These are phyloP conservation scores for Clausena lansium DNA, from an alignment of 345 rosid species.

Conservation along the genomic window DNA sequence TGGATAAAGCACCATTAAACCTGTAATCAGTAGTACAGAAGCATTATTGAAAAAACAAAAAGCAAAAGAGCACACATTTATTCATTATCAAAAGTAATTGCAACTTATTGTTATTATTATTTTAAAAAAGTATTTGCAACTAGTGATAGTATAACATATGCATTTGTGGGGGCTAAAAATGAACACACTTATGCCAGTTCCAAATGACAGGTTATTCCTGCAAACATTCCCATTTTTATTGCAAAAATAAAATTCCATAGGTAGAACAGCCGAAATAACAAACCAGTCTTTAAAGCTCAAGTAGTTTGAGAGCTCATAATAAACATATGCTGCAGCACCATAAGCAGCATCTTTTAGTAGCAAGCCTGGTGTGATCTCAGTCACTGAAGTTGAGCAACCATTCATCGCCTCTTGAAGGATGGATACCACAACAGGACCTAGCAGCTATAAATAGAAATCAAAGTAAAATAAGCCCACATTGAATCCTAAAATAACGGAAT, in stretches of 20 bases:
- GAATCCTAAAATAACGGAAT: conserved; percentile 2
- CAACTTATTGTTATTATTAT: not conserved
- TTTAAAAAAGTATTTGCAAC: not conserved
- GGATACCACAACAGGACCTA: conserved; percentile 90
- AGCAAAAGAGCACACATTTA: not conserved
- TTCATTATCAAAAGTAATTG: not conserved
- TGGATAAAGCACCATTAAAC: conserved; percentile 92
- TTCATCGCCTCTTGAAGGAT: conserved; percentile 95
- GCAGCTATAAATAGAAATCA: conserved; percentile 49
- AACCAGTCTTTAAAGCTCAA: conserved; percentile 94
- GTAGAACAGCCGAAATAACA: conserved; percentile 18
- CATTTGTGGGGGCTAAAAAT: not conserved
- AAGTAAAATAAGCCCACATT: conserved; percentile 21
- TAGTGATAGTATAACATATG: not conserved
- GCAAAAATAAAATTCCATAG: not conserved
- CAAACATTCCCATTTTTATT: not conserved
- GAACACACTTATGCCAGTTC: not conserved
- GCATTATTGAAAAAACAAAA: not conserved
- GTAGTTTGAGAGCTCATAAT: conserved; percentile 97
- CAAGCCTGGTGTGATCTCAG: conserved; percentile 80
- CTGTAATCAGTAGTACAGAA: conserved; percentile 36
- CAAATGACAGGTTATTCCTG: not conserved
- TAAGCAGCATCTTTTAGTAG: conserved; percentile 97
- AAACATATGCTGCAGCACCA: conserved; percentile 97
- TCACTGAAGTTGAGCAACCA: conserved; percentile 74